Evolutionary conservation across 257 asterid species (phyloP), one percentile per base, ranked within the genome.

Genomic region (Jacaranda copaia): DNA sequence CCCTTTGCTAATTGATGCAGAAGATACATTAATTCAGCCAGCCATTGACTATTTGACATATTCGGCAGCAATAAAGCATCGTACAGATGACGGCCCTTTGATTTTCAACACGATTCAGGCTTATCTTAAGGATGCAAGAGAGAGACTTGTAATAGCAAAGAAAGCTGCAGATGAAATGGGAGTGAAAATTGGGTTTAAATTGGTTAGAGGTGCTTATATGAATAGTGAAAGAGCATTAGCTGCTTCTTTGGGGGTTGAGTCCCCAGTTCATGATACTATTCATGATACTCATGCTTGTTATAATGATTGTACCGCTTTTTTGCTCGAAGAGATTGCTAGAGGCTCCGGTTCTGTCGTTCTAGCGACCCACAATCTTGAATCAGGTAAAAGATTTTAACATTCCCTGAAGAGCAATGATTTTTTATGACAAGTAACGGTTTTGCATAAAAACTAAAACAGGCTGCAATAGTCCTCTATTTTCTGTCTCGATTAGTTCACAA

Each of bases 191-290:
- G 98, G 99, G 25, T 85, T 96, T 60, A 93, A 96, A 72, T 68
- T 96, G 46, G 99, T 96, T 15, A 79, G 98, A n/a, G 97, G 98
- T 0, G 98, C 97, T 3, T 94, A 94, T 53, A 82, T 94, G 96
- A 72, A 87, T 12, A 83, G 79, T 6, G 99, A 96, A 61, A 84
- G 59, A 3, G 68, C 43, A 4, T 3, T 83, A 8, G 94, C 99
- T 45, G 60, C 58, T 64, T 76, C 82, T 1, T 69, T 84, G 9
- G 91, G 86, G 0, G 84, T 59, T 5, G 74, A 77, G 8, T 89
- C 97, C 58, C 98, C 98, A 0, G 80, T 96, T 36, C 97, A 93
- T 5, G 81, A 80, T 18, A 68, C 48, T 16, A 87, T 96, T 15
- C 80, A 83, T 2, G 71, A 83, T 15, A 93, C 97, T 0, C 99